Percentiles rank a stretch among this genome's conserved stretches.
Conservation (phyloP, 2,329 filamentous ascomycete species). For the Epichloe uncinata region DNA sequence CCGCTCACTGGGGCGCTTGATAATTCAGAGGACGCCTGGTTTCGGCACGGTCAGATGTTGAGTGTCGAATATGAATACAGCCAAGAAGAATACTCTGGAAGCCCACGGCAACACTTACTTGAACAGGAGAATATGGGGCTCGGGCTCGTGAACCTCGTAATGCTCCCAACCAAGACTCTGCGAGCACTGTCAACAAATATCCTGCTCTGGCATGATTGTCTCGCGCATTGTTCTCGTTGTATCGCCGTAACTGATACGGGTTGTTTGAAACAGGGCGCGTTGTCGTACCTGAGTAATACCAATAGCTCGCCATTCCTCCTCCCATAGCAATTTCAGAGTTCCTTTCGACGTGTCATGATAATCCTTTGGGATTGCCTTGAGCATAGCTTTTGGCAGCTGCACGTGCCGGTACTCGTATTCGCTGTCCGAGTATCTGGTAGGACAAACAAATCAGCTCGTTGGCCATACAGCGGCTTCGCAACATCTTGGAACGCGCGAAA, state of each 20-base stretch:
- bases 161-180: constrained; percentile 98
- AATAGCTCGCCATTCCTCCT: constrained; percentile 94
- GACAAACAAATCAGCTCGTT: background rate
- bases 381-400: constrained; percentile 94
- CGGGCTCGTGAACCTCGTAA: constrained; percentile 97
- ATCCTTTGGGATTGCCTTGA: constrained; percentile 90
- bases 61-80: background rate
- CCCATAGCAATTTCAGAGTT: constrained; percentile 91
- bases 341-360: constrained; percentile 84
- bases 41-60: background rate
- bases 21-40: constrained; percentile 74
- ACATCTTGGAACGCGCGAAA: background rate
- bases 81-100: background rate
- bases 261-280: background rate
- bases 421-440: constrained; percentile 71
- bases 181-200: background rate
- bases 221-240: background rate
- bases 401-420: constrained; percentile 96
- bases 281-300: constrained; percentile 82
- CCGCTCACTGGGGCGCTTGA: constrained; percentile 48
- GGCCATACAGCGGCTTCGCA: constrained; percentile 1
- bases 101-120: constrained; percentile 47
- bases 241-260: background rate
- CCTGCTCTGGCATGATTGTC: background rate
- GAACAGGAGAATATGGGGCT: constrained; percentile 96